Evolutionary conservation across 2,329 filamentous ascomycete genomes (phyloP).

Genomic region (Penicillium sp.): DNA sequence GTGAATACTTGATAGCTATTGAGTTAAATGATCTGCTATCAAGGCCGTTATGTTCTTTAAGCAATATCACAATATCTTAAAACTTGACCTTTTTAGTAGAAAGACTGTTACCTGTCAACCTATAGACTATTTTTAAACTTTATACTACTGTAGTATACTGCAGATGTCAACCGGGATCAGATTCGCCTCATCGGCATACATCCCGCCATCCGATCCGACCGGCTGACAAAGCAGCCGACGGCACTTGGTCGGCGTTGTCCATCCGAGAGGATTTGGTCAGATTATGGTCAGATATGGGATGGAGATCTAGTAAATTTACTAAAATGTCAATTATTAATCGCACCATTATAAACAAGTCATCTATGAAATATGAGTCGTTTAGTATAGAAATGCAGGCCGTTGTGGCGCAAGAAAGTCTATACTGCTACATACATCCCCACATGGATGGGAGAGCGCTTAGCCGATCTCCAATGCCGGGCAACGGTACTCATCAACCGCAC

Average conservation of each 20-base stretch:
- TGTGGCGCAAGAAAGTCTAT: background rate
- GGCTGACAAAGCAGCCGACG: conserved; percentile 2
- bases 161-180: background rate
- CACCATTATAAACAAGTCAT: background rate
- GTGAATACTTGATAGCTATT: too few species aligned
- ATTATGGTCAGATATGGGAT: background rate
- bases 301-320: too few species aligned
- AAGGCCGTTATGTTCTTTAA: too few species aligned
- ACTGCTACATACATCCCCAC: conserved; percentile 17
- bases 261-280: background rate
- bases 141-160: background rate
- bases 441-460: conserved; percentile 37
- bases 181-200: background rate
- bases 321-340: too few species aligned
- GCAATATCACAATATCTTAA: too few species aligned
- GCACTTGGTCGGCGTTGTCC: background rate
- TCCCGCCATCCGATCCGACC: background rate
- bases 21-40: too few species aligned
- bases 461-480: conserved; percentile 38
- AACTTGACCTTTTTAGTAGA: too few species aligned
- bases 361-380: background rate
- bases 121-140: too few species aligned
- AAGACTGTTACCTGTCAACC: too few species aligned
- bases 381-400: background rate
- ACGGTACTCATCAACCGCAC: conserved; percentile 20